Evolutionary conservation across 495 filamentous ascomycete species (phyloP).

Genomic region (Aspergillus conjunctus): DNA sequence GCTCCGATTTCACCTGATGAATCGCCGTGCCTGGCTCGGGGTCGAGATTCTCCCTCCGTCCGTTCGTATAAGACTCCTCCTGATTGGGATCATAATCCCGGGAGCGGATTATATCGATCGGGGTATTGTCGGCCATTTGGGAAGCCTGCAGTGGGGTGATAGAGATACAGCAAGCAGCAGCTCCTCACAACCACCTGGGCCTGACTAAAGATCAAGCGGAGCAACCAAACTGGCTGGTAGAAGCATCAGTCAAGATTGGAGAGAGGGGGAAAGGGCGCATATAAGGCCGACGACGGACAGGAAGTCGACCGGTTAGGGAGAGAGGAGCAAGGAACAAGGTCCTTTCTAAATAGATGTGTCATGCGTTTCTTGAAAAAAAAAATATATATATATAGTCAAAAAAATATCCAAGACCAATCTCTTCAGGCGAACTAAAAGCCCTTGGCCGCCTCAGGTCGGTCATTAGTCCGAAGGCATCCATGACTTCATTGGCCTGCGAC

Average conservation of each 20-base stretch:
- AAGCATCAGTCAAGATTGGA: not conserved
- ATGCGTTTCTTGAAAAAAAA: constrained; percentile 13
- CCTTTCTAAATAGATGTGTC: constrained; percentile 20
- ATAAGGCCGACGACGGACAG: not conserved
- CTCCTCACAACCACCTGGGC: not conserved
- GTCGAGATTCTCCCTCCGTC: constrained; percentile 16
- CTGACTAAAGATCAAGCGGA: not conserved
- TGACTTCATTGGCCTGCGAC: constrained; percentile 6
- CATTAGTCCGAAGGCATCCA: constrained; percentile 7
- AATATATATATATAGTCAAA: constrained; percentile 4
- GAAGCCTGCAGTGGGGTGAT: not conserved
- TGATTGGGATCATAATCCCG: constrained; percentile 29
- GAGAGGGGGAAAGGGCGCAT: not conserved
- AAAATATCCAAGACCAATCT: constrained; percentile 8
- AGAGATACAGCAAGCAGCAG: not conserved
- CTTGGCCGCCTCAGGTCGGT: constrained; percentile 15
- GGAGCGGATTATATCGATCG: constrained; percentile 41
- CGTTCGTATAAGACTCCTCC: constrained; percentile 8
- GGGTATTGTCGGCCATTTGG: constrained; percentile 40
- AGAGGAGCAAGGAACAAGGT: constrained; percentile 1
- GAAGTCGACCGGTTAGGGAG: not conserved
- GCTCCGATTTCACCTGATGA: constrained; percentile 29
- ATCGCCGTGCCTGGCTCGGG: constrained; percentile 8
- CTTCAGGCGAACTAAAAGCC: constrained; percentile 8
- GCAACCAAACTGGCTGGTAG: not conserved